Evolutionary conservation across 345 rosid species (phyloP).

Genomic region (Lumnitzera racemosa): DNA sequence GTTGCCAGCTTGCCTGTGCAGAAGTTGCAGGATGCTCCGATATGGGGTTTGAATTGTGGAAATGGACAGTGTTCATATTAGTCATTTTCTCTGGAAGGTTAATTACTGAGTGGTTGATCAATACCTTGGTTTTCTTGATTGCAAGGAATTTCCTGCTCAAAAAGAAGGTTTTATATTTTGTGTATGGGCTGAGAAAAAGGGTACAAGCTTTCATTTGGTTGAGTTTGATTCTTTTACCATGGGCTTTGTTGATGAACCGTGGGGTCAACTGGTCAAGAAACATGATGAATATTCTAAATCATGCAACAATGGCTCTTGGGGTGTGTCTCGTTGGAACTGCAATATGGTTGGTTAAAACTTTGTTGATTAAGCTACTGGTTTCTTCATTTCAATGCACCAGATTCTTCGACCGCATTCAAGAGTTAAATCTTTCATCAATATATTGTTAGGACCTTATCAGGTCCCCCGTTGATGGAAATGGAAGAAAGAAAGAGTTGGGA

Average conservation of each 20-base stretch:
- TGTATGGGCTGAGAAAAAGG: slow-evolving; percentile 48
- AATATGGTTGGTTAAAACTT: slow-evolving; percentile 51
- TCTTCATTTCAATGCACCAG: slow-evolving; percentile 48
- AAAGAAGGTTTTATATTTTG: slow-evolving; percentile 63
- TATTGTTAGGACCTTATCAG: slow-evolving; percentile 51
- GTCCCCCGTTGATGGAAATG: slow-evolving; percentile 56
- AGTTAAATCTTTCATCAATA: slow-evolving; percentile 68
- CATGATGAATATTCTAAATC: slow-evolving; percentile 26
- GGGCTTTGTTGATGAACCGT: slow-evolving; percentile 44
- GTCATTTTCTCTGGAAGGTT: slow-evolving; percentile 55
- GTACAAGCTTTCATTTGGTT: slow-evolving; percentile 55
- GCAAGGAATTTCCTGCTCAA: slow-evolving; percentile 52
- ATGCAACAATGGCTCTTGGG: slow-evolving; percentile 41
- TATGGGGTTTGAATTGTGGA: slow-evolving; percentile 55
- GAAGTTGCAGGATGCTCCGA: slow-evolving; percentile 11
- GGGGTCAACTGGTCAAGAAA: slow-evolving; percentile 36
- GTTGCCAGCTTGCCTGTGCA: slow-evolving; percentile 33
- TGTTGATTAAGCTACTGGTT: slow-evolving; percentile 43
- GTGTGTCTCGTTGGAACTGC: slow-evolving; percentile 44
- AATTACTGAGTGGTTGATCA: slow-evolving; percentile 42
- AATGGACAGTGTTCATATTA: slow-evolving; percentile 50
- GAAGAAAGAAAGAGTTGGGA: slow-evolving; percentile 27
- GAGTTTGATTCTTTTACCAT: slow-evolving; percentile 41
- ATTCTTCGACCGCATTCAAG: slow-evolving; percentile 71
- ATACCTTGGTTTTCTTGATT: slow-evolving; percentile 42